A percentile compares a stretch with the other conserved stretches of the same genome.
Conservation (phyloP, 331 rosid species). For the Malus hybrid region DNA sequence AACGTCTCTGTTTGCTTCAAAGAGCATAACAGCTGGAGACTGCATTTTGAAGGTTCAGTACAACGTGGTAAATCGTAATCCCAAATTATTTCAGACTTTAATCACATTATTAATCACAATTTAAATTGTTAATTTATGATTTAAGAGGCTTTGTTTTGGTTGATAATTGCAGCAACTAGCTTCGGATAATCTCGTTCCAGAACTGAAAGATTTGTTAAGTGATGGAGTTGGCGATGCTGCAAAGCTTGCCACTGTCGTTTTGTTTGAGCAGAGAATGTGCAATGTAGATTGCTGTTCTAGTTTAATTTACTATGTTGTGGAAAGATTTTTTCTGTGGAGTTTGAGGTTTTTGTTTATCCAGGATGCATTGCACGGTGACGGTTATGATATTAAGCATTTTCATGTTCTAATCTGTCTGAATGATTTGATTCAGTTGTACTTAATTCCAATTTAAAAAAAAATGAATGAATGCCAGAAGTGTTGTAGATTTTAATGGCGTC, state of each 20-base stretch:
- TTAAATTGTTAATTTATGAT: neutral
- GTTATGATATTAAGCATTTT: neutral
- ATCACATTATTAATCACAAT: neutral
- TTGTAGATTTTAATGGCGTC: neutral
- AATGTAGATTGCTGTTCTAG: conserved; percentile 20
- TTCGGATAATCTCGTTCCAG: conserved; percentile 42
- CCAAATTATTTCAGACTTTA: neutral
- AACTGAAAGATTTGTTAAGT: conserved; percentile 30
- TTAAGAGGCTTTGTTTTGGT: neutral
- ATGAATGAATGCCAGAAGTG: neutral
- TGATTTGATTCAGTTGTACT: neutral
- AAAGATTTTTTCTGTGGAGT: neutral
- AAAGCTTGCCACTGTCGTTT: conserved; percentile 38
- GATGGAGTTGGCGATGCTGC: neutral
- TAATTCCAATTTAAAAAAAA: neutral
- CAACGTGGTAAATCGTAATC: conserved; percentile 24
- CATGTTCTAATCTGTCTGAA: neutral
- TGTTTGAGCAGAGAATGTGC: conserved; percentile 52
- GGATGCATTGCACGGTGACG: conserved; percentile 68
- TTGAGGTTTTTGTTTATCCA: conserved; percentile 5
- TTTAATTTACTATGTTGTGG: neutral
- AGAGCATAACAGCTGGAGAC: conserved; percentile 43
- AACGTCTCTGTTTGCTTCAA: conserved; percentile 67
- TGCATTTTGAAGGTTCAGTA: conserved; percentile 68
- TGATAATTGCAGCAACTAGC: conserved; percentile 57